These are phyloP conservation scores for Oryza nivara DNA, from an alignment of 176 grass and related monocot species.

Conservation along the genomic window DNA sequence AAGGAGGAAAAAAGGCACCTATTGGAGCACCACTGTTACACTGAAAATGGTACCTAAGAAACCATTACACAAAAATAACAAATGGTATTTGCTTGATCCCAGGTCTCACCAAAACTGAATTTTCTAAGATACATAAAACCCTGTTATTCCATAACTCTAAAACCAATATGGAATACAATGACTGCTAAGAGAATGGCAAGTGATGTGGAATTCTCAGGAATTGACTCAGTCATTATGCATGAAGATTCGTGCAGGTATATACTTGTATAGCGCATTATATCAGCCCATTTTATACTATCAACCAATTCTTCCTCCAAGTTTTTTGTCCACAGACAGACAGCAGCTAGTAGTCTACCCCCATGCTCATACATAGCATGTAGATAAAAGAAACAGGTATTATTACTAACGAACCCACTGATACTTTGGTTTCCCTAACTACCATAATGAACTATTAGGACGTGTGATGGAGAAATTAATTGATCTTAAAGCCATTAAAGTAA, in stretches of 20 bases:
- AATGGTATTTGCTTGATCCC: background rate
- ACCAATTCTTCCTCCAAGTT: background rate
- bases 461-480: constrained; percentile 24
- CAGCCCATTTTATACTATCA: constrained; percentile 15
- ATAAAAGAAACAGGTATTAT: background rate
- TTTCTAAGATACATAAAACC: constrained; percentile 30
- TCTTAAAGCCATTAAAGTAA: constrained; percentile 34
- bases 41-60: constrained; percentile 12
- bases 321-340: constrained; percentile 11
- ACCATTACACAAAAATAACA: constrained; percentile 25
- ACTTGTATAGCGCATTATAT: background rate
- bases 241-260: constrained; percentile 17
- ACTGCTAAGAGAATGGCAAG: background rate
- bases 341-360: background rate
- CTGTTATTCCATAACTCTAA: background rate
- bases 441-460: constrained; percentile 20
- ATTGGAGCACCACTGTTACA: constrained; percentile 18
- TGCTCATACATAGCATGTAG: constrained; percentile 20
- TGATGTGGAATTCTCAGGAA: background rate
- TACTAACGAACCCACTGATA: background rate
- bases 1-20: background rate
- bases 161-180: constrained; percentile 28
- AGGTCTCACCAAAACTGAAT: background rate
- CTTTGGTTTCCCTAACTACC: background rate
- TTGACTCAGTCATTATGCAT: background rate